These are phyloP conservation scores for Blastobotrys americana DNA, from an alignment of 805 yeast species.

Conservation along the genomic window DNA sequence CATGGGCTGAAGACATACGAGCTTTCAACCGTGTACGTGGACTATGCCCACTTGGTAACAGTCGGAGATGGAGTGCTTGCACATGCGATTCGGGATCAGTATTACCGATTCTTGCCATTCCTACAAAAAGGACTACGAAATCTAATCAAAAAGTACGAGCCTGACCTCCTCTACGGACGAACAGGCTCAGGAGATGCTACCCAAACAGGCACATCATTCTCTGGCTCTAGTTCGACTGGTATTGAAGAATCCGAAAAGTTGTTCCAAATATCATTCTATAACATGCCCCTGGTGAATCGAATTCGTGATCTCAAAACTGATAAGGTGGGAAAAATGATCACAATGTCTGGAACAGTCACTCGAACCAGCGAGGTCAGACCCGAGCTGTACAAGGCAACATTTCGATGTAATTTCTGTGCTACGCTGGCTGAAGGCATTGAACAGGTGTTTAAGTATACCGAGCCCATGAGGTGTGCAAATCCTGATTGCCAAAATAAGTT, in stretches of 20 bases:
- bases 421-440: conserved; percentile 84
- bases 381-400: conserved; percentile 78
- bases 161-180: conserved; percentile 44
- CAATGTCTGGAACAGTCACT: conserved; percentile 91
- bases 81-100: conserved; percentile 82
- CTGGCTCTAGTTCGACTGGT: conserved; percentile 21
- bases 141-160: conserved; percentile 67
- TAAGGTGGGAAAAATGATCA: conserved; percentile 73
- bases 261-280: conserved; percentile 86
- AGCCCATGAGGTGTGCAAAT: conserved; percentile 86
- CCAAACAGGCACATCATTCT: conserved; percentile 30
- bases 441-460: conserved; percentile 87
- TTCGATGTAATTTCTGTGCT: conserved; percentile 82
- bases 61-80: conserved; percentile 78
- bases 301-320: conserved; percentile 88
- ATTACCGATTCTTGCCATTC: conserved; percentile 86
- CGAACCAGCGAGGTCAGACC: conserved; percentile 96
- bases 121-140: conserved; percentile 66
- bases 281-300: conserved; percentile 72
- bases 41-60: conserved; percentile 67
- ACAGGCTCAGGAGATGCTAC: conserved; percentile 26
- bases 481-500: conserved; percentile 83
- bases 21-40: conserved; percentile 70
- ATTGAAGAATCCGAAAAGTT: conserved; percentile 55
- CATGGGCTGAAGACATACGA: conserved; percentile 74